Percentiles rank a stretch among this genome's conserved stretches.
Evolutionary conservation across 2,329 filamentous ascomycete genomes (phyloP).

Genomic region (Monilinia fructigena): DNA sequence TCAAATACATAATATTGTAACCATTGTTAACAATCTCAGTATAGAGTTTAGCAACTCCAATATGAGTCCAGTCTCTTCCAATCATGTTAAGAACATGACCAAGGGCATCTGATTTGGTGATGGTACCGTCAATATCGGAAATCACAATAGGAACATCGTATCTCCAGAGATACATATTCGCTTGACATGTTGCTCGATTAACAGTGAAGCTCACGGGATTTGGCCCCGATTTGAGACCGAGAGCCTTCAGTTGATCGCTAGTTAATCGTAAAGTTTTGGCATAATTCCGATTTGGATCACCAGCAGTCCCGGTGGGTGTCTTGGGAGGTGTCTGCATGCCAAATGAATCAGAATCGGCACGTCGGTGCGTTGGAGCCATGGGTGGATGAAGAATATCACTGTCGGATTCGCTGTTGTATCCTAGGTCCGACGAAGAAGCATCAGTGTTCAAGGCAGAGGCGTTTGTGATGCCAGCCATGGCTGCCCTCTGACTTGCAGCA

Average conservation of each 20-base stretch:
- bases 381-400: conserved; percentile 55
- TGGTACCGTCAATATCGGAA: conserved; percentile 97
- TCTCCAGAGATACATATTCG: conserved; percentile 91
- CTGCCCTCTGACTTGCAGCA: conserved; percentile 68
- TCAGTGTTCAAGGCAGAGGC: conserved; percentile 48
- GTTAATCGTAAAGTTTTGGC: conserved; percentile 95
- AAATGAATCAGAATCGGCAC: conserved; percentile 56
- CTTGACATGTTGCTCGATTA: conserved; percentile 87
- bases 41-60: conserved; percentile 94
- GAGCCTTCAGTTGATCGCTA: conserved; percentile 86
- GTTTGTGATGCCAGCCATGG: conserved; percentile 48
- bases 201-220: conserved; percentile 97
- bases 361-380: conserved; percentile 51
- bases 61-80: conserved; percentile 95
- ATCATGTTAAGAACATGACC: conserved; percentile 97
- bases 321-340: conserved; percentile 63
- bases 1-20: conserved; percentile 98
- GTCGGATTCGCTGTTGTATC: conserved; percentile 86
- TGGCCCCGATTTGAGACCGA: conserved; percentile 78
- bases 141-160: conserved; percentile 92
- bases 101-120: conserved; percentile 93
- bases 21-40: conserved; percentile 93
- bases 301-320: conserved; percentile 62
- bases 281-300: conserved; percentile 80
- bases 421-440: conserved; percentile 82